phyloP scores from a whole-genome alignment of 2,329 filamentous ascomycete species.

The Penicillium frequentans region DNA sequence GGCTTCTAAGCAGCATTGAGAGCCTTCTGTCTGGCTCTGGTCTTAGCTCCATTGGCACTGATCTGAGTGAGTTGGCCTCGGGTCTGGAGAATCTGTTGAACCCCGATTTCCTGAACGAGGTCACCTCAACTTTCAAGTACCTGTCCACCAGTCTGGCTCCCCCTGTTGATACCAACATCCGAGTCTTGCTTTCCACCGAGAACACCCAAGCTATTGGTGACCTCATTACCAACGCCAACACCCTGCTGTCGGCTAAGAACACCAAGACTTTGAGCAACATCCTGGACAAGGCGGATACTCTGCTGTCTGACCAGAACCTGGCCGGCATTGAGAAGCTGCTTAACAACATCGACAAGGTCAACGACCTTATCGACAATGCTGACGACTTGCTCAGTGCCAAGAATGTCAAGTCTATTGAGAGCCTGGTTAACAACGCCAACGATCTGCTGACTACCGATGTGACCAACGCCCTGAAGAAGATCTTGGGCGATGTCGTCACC shows the following conservation, averaged over 20 bases:
- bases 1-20: conserved; percentile 4
- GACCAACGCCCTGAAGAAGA: conserved; percentile 14
- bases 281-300: conserved; percentile 16
- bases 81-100: conserved; percentile 17
- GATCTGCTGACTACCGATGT: conserved; percentile 25
- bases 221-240: conserved; percentile 25
- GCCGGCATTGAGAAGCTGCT: conserved; percentile 20
- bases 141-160: conserved; percentile 25
- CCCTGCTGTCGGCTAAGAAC: conserved; percentile 22
- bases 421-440: conserved; percentile 27
- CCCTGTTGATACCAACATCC: conserved; percentile 25
- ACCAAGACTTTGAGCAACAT: conserved; percentile 19
- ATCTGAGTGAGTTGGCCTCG: conserved; percentile 7
- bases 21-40: conserved; percentile 2
- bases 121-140: conserved; percentile 25
- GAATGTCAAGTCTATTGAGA: conserved; percentile 27
- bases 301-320: conserved; percentile 20
- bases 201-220: conserved; percentile 27
- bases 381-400: conserved; percentile 27
- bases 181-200: conserved; percentile 12
- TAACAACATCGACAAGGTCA: conserved; percentile 31
- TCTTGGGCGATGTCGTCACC: conserved; percentile 14
- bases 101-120: conserved; percentile 19
- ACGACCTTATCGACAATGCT: conserved; percentile 30
- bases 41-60: background rate